Conservation (phyloP, 441 rosid species). For the Populus trichocarpa region DNA sequence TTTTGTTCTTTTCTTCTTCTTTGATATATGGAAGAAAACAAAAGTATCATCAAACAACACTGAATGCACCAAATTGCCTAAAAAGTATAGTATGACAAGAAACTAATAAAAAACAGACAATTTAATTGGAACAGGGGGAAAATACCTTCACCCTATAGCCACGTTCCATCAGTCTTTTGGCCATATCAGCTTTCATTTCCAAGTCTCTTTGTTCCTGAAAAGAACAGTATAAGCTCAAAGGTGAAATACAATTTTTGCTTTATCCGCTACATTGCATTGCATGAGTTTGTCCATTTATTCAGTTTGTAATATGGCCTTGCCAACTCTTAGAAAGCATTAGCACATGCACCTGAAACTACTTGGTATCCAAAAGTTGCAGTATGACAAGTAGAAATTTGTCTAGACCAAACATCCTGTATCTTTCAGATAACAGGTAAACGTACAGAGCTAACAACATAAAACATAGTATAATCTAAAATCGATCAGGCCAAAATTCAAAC, state of each 20-base stretch:
- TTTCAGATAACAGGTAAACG: background rate
- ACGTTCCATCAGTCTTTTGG: constrained; percentile 63
- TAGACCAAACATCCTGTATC: background rate
- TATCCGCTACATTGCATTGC: background rate
- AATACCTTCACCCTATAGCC: constrained; percentile 94
- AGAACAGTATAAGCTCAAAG: constrained; percentile 7
- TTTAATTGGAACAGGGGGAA: background rate
- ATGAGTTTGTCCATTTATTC: background rate
- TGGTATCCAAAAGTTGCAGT: background rate
- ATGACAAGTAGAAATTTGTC: background rate
- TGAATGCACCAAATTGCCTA: background rate
- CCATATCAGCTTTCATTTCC: constrained; percentile 62
- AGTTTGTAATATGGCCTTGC: background rate
- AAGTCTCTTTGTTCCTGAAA: constrained; percentile 84
- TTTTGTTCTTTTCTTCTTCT: background rate
- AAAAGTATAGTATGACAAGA: background rate
- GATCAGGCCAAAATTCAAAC: background rate
- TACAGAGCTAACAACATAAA: background rate
- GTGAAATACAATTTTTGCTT: background rate
- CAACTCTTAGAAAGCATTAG: background rate
- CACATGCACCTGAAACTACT: background rate
- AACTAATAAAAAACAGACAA: background rate
- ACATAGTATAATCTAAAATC: background rate
- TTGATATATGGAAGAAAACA: background rate
- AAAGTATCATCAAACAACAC: background rate